Evolutionary conservation across 495 filamentous ascomycete genomes (phyloP).

Genomic region (Choiromyces venosus): DNA sequence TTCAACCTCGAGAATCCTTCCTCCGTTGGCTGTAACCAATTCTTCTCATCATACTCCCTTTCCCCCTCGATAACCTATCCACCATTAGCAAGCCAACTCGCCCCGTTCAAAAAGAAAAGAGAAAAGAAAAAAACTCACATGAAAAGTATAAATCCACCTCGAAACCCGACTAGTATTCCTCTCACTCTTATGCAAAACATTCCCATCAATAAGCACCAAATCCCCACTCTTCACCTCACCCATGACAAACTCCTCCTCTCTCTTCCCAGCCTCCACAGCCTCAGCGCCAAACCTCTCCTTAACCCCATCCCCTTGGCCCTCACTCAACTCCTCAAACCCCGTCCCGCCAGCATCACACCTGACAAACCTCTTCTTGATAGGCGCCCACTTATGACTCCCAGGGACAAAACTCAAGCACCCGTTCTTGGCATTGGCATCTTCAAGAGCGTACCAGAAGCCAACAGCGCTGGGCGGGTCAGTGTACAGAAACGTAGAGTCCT

Average conservation of each 20-base stretch:
- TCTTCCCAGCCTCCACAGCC: conserved; percentile 18
- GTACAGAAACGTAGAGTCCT: conserved; percentile 88
- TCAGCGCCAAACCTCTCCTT: conserved; percentile 26
- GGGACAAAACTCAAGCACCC: conserved; percentile 79
- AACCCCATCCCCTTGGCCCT: conserved; percentile 46
- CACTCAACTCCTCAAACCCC: conserved; percentile 52
- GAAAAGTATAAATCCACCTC: conserved; percentile 94
- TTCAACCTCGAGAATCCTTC: conserved; percentile 70
- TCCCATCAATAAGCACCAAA: conserved; percentile 91
- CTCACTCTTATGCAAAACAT: conserved; percentile 93
- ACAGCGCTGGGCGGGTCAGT: conserved; percentile 85
- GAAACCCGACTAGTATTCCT: conserved; percentile 77
- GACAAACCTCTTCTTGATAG: conserved; percentile 67
- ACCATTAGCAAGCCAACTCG: conserved; percentile 2
- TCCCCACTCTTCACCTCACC: conserved; percentile 51
- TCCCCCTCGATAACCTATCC: conserved; percentile 71
- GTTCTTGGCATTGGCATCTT: conserved; percentile 79
- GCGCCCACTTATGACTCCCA: conserved; percentile 66
- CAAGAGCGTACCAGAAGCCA: conserved; percentile 64
- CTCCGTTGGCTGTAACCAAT: conserved; percentile 84
- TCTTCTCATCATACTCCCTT: conserved; percentile 71
- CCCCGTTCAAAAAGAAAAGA: neutral
- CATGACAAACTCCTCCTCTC: conserved; percentile 36
- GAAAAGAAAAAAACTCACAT: conserved; percentile 46
- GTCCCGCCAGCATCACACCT: conserved; percentile 53